Percentiles rank a stretch among this genome's conserved stretches.
Conservation (phyloP, 2,329 filamentous ascomycete species). For the Alternaria sp. region DNA sequence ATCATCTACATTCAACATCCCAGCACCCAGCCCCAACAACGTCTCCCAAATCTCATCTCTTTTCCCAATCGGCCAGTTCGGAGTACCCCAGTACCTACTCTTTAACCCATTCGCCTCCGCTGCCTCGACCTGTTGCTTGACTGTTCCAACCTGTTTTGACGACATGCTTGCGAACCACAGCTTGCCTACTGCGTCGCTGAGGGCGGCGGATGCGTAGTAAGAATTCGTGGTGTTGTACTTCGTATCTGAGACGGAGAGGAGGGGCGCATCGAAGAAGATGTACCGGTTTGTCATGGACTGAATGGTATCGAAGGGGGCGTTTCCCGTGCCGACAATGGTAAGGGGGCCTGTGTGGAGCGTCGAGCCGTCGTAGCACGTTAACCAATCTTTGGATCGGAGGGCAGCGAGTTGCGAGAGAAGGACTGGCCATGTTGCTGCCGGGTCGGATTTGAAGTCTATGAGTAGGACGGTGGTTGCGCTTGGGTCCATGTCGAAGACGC, state of each 20-base stretch:
- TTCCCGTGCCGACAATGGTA: constrained; percentile 73
- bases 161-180: constrained; percentile 19
- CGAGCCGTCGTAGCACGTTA: constrained; percentile 57
- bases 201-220: constrained; percentile 31
- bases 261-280: constrained; percentile 71
- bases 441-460: constrained; percentile 71
- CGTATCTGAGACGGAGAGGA: constrained; percentile 48
- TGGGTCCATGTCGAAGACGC: constrained; percentile 58
- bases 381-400: constrained; percentile 63
- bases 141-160: constrained; percentile 7
- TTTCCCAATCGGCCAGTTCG: constrained; percentile 27
- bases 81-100: constrained; percentile 33
- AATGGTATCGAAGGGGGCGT: constrained; percentile 64
- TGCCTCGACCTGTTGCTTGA: constrained; percentile 1
- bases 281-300: constrained; percentile 61
- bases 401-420: constrained; percentile 64
- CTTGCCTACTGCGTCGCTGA: constrained; percentile 28
- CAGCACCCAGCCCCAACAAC: constrained; percentile 20
- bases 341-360: constrained; percentile 62
- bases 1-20: constrained; percentile 31
- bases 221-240: constrained; percentile 33
- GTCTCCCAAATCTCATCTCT: constrained; percentile 27
- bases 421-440: constrained; percentile 58
- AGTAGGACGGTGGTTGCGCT: constrained; percentile 63
- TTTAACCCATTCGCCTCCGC: constrained; percentile 25